A percentile compares a stretch with the other conserved stretches of the same genome.
phyloP scores from a whole-genome alignment of 768 basidiomycete genomes.

The Pholiota conissans region DNA sequence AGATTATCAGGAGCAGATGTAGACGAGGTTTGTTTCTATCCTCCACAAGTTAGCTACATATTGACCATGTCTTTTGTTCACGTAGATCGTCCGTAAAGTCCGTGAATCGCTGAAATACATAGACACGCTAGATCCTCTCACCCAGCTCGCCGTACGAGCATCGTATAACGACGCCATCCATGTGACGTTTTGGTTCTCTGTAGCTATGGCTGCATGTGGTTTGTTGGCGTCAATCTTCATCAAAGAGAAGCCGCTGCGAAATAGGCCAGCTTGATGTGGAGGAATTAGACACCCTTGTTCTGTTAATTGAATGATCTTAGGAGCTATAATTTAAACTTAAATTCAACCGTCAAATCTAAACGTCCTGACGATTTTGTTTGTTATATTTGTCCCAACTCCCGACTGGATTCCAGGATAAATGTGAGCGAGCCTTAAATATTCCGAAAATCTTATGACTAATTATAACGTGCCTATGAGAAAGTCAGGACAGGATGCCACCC shows the following conservation, averaged over 20 bases:
- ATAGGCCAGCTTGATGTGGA: not conserved
- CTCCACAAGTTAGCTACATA: not conserved
- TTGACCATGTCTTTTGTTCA: not conserved
- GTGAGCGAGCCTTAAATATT: too few relatives aligned
- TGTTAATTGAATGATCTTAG: not conserved
- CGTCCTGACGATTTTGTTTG: too few relatives aligned
- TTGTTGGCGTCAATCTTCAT: slow-evolving; percentile 51
- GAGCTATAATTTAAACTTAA: too few relatives aligned
- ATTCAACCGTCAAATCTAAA: too few relatives aligned
- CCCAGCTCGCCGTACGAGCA: slow-evolving; percentile 33
- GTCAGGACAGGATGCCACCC: too few relatives aligned
- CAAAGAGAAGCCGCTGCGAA: slow-evolving; percentile 43
- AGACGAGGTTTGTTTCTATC: slow-evolving; percentile 46
- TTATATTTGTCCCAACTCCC: too few relatives aligned
- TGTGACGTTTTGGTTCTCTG: slow-evolving; percentile 47
- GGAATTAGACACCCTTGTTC: not conserved
- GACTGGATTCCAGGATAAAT: too few relatives aligned
- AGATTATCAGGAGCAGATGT: slow-evolving; percentile 44
- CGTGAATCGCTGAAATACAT: slow-evolving; percentile 51
- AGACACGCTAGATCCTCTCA: slow-evolving; percentile 39
- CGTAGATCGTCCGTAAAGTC: slow-evolving; percentile 47
- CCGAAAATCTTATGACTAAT: too few relatives aligned
- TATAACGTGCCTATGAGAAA: too few relatives aligned
- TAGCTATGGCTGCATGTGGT: slow-evolving; percentile 38
- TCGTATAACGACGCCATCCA: slow-evolving; percentile 49